Percentiles rank a stretch among this genome's conserved stretches.
These are phyloP conservation scores for Aspergillus hiratsukae DNA, from an alignment of 2,329 filamentous ascomycete species.

Conservation along the genomic window DNA sequence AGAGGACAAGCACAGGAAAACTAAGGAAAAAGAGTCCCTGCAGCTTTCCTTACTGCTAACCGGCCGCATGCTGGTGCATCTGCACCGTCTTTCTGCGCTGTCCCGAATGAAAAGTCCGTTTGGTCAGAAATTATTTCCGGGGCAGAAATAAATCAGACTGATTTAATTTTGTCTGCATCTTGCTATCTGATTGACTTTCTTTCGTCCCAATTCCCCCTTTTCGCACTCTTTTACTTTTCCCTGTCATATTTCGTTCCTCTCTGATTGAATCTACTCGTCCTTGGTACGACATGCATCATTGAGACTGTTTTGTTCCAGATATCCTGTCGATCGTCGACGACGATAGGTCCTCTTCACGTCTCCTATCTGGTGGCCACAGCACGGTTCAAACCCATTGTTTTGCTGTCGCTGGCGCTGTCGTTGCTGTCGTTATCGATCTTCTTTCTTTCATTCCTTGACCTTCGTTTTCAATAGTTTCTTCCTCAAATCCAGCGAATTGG, in stretches of 20 bases:
- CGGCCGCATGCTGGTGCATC: constrained; percentile 16
- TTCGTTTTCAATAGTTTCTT: not conserved
- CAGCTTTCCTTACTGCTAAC: constrained; percentile 25
- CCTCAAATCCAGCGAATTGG: not conserved
- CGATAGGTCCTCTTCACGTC: constrained; percentile 11
- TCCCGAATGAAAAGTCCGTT: constrained; percentile 22
- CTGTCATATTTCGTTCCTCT: constrained; percentile 13
- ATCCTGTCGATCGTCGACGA: constrained; percentile 17
- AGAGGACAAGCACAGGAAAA: constrained; percentile 9
- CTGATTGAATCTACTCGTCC: constrained; percentile 11
- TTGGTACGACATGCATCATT: constrained; percentile 20
- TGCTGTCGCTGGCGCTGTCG: constrained; percentile 5
- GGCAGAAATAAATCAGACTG: constrained; percentile 10
- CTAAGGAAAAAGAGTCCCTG: constrained; percentile 24
- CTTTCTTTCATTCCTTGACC: not conserved
- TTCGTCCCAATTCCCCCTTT: constrained; percentile 4
- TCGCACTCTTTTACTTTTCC: constrained; percentile 6
- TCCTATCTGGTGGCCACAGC: constrained; percentile 7
- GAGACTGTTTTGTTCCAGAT: constrained; percentile 18
- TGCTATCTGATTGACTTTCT: constrained; percentile 14
- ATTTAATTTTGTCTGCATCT: constrained; percentile 16
- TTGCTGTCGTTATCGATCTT: not conserved
- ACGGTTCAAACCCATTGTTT: constrained; percentile 12
- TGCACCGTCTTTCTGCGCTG: constrained; percentile 16
- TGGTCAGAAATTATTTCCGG: constrained; percentile 17